These are phyloP conservation scores for Vachellia collinsii DNA, from an alignment of 306 rosid genomes.

Conservation along the genomic window DNA sequence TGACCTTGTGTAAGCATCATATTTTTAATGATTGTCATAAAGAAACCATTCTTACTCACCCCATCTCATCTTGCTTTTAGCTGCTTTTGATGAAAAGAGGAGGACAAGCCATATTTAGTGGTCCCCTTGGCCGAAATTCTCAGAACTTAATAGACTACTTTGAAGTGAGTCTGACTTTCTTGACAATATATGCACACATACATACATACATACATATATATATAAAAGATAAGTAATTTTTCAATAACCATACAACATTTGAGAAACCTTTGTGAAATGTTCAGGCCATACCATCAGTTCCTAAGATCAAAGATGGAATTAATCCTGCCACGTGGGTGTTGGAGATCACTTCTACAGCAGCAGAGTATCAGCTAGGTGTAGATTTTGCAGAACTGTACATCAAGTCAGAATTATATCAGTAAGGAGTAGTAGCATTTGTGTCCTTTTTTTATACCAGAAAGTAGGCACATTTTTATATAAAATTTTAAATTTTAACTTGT, in stretches of 20 bases:
- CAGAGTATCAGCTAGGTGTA: constrained; percentile 44
- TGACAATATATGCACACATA: neutral
- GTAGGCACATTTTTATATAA: neutral
- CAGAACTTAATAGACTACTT: constrained; percentile 53
- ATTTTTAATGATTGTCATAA: constrained; percentile 21
- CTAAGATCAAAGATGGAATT: constrained; percentile 50
- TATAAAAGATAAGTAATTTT: neutral
- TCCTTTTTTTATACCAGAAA: constrained; percentile 13
- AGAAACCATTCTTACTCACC: neutral
- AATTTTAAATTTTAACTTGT: neutral
- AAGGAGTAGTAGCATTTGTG: constrained; percentile 12
- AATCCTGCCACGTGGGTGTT: constrained; percentile 69
- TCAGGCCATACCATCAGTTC: constrained; percentile 55
- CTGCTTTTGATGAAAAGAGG: constrained; percentile 65
- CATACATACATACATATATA: constrained; percentile 1
- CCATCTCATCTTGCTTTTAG: constrained; percentile 35
- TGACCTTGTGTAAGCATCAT: neutral
- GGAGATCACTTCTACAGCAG: constrained; percentile 49
- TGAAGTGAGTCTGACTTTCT: constrained; percentile 46
- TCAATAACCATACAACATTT: neutral
- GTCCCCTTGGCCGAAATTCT: constrained; percentile 57
- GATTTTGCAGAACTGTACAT: constrained; percentile 55
- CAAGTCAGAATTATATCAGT: constrained; percentile 55
- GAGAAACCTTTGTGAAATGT: neutral
- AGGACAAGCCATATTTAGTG: constrained; percentile 58